Conservation (phyloP, 2,329 filamentous ascomycete species). For the Ophiognomonia clavigignenti-juglandacearum region DNA sequence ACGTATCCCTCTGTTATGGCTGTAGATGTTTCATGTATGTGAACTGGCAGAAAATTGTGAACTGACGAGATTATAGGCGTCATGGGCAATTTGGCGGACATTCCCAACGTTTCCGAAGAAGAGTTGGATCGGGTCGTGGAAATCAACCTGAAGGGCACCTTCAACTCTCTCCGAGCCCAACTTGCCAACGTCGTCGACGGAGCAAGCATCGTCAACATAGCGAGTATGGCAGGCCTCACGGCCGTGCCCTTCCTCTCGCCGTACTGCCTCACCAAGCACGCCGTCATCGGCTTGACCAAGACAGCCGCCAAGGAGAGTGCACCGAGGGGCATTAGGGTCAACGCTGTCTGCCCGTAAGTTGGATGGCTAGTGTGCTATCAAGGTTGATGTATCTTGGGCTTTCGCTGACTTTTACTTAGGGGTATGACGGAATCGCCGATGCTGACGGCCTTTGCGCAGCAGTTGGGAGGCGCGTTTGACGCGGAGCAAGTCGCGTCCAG, state of each 20-base stretch:
- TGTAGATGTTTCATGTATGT: background rate
- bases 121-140: constrained; percentile 37
- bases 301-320: constrained; percentile 25
- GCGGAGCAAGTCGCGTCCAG: background rate
- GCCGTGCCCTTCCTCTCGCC: constrained; percentile 27
- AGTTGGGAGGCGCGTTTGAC: background rate
- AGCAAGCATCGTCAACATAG: background rate
- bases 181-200: constrained; percentile 32
- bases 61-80: background rate
- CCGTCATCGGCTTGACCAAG: constrained; percentile 6
- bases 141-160: constrained; percentile 38
- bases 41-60: background rate
- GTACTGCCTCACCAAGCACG: constrained; percentile 21
- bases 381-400: background rate
- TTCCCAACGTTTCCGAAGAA: background rate
- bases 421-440: background rate
- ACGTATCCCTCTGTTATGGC: background rate
- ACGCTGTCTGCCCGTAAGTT: constrained; percentile 27
- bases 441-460: background rate
- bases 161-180: constrained; percentile 34
- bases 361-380: background rate
- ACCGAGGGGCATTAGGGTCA: constrained; percentile 32
- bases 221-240: constrained; percentile 31
- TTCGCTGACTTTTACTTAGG: background rate
- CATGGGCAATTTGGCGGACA: background rate